Conservation (phyloP, 1,139 yeast genomes). For the Nadsonia commutata region DNA sequence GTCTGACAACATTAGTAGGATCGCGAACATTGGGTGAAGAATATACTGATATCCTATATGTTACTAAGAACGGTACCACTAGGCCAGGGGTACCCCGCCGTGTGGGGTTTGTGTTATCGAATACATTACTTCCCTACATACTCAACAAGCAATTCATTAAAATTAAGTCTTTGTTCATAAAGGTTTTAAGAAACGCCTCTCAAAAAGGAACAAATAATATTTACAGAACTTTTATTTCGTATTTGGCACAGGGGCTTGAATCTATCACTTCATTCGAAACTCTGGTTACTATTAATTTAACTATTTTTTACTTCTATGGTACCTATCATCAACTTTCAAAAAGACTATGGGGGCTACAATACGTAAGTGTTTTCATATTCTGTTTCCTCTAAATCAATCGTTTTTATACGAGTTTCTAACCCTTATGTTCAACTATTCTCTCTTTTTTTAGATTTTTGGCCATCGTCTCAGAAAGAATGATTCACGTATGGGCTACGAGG, state of each 20-base stretch:
- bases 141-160: conserved; percentile 10
- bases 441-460: conserved; percentile 6
- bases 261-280: conserved; percentile 9
- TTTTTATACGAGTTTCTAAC: background rate
- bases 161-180: conserved; percentile 6
- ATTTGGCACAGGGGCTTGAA: background rate
- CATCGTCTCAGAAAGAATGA: conserved; percentile 15
- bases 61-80: conserved; percentile 22
- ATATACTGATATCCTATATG: conserved; percentile 73
- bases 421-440: background rate
- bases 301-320: conserved; percentile 70
- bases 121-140: conserved; percentile 15
- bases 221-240: background rate
- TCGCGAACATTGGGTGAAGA: conserved; percentile 87
- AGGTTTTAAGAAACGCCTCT: background rate
- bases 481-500: conserved; percentile 48
- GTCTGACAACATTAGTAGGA: conserved; percentile 59
- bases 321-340: conserved; percentile 66
- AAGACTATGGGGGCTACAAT: conserved; percentile 64
- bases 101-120: conserved; percentile 19
- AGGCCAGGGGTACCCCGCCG: conserved; percentile 31
- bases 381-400: conserved; percentile 7
- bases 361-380: conserved; percentile 40
- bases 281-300: conserved; percentile 46
- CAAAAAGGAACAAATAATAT: background rate